Percentiles rank a stretch among this genome's conserved stretches.
Evolutionary conservation across 345 rosid species (phyloP).

Genomic region (Acer yangbiense): DNA sequence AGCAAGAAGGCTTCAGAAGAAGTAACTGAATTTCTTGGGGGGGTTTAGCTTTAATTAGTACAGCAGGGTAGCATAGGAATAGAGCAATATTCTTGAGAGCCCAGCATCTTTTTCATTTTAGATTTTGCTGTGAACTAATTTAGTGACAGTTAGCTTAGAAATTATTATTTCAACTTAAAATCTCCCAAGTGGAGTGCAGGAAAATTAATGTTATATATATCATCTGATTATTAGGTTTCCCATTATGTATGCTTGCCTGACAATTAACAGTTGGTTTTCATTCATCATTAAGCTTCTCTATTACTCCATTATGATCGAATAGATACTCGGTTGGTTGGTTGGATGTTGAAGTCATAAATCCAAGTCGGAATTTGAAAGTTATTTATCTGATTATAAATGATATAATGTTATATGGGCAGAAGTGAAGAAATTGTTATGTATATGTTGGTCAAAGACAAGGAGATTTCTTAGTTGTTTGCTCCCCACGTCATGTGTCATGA

Average conservation of each 20-base stretch:
- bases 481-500: no score
- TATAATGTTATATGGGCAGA: conserved; percentile 3
- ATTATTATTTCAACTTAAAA: background rate
- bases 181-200: background rate
- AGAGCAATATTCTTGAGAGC: background rate
- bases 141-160: background rate
- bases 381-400: no score
- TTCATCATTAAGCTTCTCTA: background rate
- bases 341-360: no score
- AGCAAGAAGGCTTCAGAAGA: conserved; percentile 12
- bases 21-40: conserved; percentile 11
- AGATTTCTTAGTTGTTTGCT: no score
- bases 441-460: background rate
- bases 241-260: background rate
- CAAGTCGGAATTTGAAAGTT: no score
- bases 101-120: background rate
- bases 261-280: background rate
- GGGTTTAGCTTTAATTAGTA: background rate
- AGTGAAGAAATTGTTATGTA: background rate
- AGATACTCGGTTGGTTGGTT: no score
- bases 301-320: no score
- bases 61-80: background rate
- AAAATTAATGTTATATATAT: background rate
- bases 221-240: background rate
- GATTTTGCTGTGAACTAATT: background rate